These are phyloP conservation scores for Colletotrichum sp. DNA, from an alignment of 2,329 filamentous ascomycete species.

Conservation along the genomic window DNA sequence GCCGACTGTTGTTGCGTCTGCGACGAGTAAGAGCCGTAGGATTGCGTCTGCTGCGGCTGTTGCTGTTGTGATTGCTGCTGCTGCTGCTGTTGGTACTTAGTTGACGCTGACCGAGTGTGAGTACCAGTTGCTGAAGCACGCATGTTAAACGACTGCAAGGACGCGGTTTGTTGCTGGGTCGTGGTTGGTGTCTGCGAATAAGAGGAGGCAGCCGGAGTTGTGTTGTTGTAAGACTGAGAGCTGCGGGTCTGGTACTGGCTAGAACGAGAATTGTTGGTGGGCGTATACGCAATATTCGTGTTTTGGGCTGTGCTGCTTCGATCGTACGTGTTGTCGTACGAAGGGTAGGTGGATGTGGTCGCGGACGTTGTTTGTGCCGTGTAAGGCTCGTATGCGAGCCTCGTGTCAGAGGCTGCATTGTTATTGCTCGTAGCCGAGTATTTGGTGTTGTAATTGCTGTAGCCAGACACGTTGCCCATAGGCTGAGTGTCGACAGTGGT, in stretches of 20 bases:
- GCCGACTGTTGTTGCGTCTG: conserved; percentile 3
- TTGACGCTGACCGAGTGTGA: neutral
- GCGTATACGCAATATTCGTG: conserved; percentile 10
- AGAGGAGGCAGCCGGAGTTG: neutral
- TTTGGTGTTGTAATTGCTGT: conserved; percentile 27
- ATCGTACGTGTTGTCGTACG: conserved; percentile 32
- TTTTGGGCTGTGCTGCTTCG: conserved; percentile 25
- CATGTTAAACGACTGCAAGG: conserved; percentile 28
- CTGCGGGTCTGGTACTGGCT: conserved; percentile 1
- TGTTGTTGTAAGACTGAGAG: neutral
- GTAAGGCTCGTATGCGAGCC: conserved; percentile 19
- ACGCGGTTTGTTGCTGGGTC: conserved; percentile 29
- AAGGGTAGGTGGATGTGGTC: conserved; percentile 20
- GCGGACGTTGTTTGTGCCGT: conserved; percentile 15
- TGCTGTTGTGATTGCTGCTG: conserved; percentile 3
- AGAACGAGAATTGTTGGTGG: conserved; percentile 24
- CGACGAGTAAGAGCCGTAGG: neutral
- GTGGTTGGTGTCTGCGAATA: conserved; percentile 15
- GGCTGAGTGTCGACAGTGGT: conserved; percentile 26
- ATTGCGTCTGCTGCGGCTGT: neutral
- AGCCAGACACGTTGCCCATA: conserved; percentile 16
- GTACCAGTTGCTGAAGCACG: conserved; percentile 1
- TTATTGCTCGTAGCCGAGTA: conserved; percentile 7
- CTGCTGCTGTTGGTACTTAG: neutral
- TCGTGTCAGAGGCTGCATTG: neutral